These are phyloP conservation scores for Exserohilum rostratum DNA, from an alignment of 2,329 filamentous ascomycete species.

Conservation along the genomic window DNA sequence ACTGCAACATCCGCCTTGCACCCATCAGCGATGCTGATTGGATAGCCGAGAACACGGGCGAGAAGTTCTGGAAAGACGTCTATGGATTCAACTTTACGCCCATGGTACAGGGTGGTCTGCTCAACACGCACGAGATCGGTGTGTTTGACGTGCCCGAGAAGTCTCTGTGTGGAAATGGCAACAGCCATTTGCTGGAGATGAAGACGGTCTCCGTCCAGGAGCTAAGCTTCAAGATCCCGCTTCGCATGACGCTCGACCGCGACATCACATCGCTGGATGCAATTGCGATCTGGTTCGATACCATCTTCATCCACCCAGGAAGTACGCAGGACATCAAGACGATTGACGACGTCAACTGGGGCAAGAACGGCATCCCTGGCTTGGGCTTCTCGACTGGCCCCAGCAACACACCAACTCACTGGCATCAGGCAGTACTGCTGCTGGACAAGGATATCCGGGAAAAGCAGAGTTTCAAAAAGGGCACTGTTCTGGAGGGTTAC, in stretches of 20 bases:
- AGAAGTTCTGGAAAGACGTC: slow-evolving; percentile 81
- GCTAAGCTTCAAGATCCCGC: slow-evolving; percentile 74
- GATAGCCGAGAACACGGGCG: slow-evolving; percentile 72
- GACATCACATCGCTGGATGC: slow-evolving; percentile 78
- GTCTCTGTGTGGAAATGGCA: slow-evolving; percentile 56
- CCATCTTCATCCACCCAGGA: slow-evolving; percentile 75
- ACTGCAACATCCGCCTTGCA: slow-evolving; percentile 81
- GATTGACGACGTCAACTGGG: slow-evolving; percentile 68
- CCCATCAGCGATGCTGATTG: slow-evolving; percentile 80
- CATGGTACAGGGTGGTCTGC: slow-evolving; percentile 82
- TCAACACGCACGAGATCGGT: slow-evolving; percentile 63
- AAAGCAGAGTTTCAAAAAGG: slow-evolving; percentile 52
- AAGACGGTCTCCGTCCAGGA: slow-evolving; percentile 74
- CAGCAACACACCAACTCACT: slow-evolving; percentile 78
- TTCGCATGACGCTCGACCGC: slow-evolving; percentile 65
- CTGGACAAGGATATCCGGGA: slow-evolving; percentile 64
- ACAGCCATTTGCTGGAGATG: slow-evolving; percentile 78
- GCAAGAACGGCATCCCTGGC: slow-evolving; percentile 59
- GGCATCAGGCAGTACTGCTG: slow-evolving; percentile 82
- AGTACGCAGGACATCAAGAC: slow-evolving; percentile 32
- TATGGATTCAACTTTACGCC: slow-evolving; percentile 94
- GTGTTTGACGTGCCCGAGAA: slow-evolving; percentile 41
- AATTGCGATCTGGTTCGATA: slow-evolving; percentile 92
- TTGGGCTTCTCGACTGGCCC: slow-evolving; percentile 92
- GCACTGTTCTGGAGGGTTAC: slow-evolving; percentile 71